These are phyloP conservation scores for Papiliotrema fonsecae DNA, from an alignment of 1,284 basidiomycete genomes.

Conservation along the genomic window DNA sequence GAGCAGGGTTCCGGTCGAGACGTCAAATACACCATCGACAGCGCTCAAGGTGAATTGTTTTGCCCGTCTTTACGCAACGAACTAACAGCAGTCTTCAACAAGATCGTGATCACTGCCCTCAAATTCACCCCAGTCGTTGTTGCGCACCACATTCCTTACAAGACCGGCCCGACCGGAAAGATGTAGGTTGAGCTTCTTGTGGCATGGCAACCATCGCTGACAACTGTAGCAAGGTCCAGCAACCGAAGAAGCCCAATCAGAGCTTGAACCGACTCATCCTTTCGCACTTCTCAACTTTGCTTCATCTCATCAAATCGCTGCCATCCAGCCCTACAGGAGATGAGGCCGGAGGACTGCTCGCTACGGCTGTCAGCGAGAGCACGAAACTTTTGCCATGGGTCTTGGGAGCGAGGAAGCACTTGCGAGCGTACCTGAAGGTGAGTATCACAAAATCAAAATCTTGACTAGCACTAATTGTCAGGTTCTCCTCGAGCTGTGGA, in stretches of 20 bases:
- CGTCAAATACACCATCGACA: conserved; percentile 76
- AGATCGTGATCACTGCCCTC: conserved; percentile 79
- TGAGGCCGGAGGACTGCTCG: conserved; percentile 51
- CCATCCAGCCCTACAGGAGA: conserved; percentile 51
- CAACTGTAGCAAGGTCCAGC: conserved; percentile 53
- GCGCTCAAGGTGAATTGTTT: conserved; percentile 57
- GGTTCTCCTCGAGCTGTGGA: conserved; percentile 81
- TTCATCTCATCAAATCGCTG: conserved; percentile 72
- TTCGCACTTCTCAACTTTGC: conserved; percentile 80
- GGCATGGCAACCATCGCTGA: conserved; percentile 2
- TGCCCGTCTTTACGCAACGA: background rate
- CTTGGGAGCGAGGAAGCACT: conserved; percentile 70
- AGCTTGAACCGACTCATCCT: conserved; percentile 83
- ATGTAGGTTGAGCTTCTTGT: conserved; percentile 57
- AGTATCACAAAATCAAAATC: conserved; percentile 6
- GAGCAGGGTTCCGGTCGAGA: conserved; percentile 46
- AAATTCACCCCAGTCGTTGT: conserved; percentile 89
- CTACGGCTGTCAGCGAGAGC: conserved; percentile 72
- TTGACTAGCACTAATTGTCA: conserved; percentile 29
- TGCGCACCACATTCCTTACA: conserved; percentile 81
- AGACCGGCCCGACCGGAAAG: conserved; percentile 72
- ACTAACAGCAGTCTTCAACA: conserved; percentile 70
- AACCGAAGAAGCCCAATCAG: conserved; percentile 57
- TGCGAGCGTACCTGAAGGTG: conserved; percentile 81
- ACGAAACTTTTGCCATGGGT: conserved; percentile 83